Conservation (phyloP, 2,329 filamentous ascomycete species). For the Diaporthe vaccinii region DNA sequence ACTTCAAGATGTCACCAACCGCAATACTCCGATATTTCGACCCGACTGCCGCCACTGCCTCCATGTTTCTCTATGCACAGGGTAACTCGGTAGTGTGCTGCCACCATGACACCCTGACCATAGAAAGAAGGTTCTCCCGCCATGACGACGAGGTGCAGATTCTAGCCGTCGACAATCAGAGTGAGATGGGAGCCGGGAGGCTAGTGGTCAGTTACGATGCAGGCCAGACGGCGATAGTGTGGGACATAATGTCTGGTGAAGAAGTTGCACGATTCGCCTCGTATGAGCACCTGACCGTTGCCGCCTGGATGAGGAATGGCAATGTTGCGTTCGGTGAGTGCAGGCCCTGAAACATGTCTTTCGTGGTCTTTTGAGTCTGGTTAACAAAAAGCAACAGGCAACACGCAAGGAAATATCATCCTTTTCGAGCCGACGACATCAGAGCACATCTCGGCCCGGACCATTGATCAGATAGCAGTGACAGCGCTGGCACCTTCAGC, state of each 20-base stretch:
- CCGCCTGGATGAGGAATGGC: slow-evolving; percentile 96
- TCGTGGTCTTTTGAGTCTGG: slow-evolving; percentile 19
- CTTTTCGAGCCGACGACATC: slow-evolving; percentile 94
- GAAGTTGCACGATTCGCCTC: slow-evolving; percentile 94
- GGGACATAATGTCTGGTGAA: slow-evolving; percentile 93
- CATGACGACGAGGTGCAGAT: slow-evolving; percentile 88
- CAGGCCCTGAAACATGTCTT: neutral
- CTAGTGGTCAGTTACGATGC: slow-evolving; percentile 94
- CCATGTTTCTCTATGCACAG: slow-evolving; percentile 90
- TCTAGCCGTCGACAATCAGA: slow-evolving; percentile 91
- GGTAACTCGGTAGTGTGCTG: slow-evolving; percentile 86
- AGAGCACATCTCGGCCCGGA: slow-evolving; percentile 91
- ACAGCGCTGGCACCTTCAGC: slow-evolving; percentile 91
- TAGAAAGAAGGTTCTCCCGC: slow-evolving; percentile 87
- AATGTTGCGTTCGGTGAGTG: slow-evolving; percentile 93
- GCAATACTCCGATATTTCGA: slow-evolving; percentile 75
- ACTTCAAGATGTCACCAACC: slow-evolving; percentile 66
- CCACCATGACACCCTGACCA: slow-evolving; percentile 91
- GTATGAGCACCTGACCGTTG: slow-evolving; percentile 87
- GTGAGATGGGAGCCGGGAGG: slow-evolving; percentile 85
- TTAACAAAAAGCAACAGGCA: slow-evolving; percentile 70
- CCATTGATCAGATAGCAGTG: slow-evolving; percentile 91
- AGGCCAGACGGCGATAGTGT: slow-evolving; percentile 92
- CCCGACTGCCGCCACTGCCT: slow-evolving; percentile 90
- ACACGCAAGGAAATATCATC: slow-evolving; percentile 92